Conservation (phyloP, 2,329 filamentous ascomycete species). For the Ophiocordyceps unilateralis region DNA sequence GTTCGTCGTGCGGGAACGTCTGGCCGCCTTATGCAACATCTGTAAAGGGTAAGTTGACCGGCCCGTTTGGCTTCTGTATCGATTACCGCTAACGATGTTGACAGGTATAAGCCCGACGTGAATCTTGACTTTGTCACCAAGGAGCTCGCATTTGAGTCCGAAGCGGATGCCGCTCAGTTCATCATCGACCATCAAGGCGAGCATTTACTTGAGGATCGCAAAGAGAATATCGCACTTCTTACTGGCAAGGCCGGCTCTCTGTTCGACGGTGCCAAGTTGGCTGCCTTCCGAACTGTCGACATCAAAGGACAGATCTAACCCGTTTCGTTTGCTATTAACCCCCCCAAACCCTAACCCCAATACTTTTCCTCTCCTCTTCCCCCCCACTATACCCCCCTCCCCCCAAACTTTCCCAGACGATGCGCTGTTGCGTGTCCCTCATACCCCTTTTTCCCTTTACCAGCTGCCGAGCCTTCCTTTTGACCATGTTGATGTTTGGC, state of each 20-base stretch:
- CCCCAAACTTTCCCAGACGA: background rate
- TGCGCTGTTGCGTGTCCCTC: background rate
- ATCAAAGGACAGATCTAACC: conserved; percentile 90
- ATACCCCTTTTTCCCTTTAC: background rate
- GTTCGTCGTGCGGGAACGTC: conserved; percentile 87
- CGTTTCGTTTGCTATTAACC: background rate
- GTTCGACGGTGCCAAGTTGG: conserved; percentile 57
- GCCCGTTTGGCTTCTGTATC: too few relatives aligned
- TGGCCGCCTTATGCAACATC: conserved; percentile 78
- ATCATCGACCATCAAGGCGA: conserved; percentile 66
- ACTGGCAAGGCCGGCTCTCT: conserved; percentile 53
- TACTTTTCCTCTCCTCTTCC: background rate
- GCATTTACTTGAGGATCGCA: conserved; percentile 58
- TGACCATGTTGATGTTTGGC: background rate
- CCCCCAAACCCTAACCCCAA: background rate
- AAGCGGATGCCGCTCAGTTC: conserved; percentile 80
- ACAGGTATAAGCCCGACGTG: conserved; percentile 81
- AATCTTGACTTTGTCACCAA: conserved; percentile 84
- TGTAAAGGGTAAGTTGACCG: conserved; percentile 71
- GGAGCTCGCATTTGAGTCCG: conserved; percentile 88
- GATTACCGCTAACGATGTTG: conserved; percentile 26
- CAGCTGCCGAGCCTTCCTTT: background rate
- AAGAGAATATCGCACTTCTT: conserved; percentile 55
- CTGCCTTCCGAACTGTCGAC: conserved; percentile 75
- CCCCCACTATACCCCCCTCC: too few relatives aligned